Evolutionary conservation across 768 basidiomycete genomes (phyloP).

Genomic region (Brasilioporus rufonigricans): DNA sequence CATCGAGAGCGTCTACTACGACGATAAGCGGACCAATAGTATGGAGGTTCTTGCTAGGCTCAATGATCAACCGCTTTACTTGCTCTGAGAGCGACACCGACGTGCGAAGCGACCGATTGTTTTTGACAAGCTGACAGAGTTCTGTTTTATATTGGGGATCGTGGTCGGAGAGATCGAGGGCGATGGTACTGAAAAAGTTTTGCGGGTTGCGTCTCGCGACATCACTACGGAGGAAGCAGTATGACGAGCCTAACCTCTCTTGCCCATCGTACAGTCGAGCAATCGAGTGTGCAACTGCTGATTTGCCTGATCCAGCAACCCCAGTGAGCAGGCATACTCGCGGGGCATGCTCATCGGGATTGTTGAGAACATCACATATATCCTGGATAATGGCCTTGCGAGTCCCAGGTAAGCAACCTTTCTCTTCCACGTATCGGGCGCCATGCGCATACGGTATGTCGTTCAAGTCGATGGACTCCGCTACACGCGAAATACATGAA

Average conservation of each 20-base stretch:
- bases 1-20: slow-evolving; percentile 36
- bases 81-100: slow-evolving; percentile 22
- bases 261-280: too few species aligned
- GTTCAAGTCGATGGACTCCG: slow-evolving; percentile 17
- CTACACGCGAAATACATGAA: background rate
- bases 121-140: slow-evolving; percentile 15
- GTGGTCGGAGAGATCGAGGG: slow-evolving; percentile 32
- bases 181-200: slow-evolving; percentile 35
- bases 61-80: slow-evolving; percentile 28
- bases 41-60: slow-evolving; percentile 21
- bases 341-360: slow-evolving; percentile 9
- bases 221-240: slow-evolving; percentile 20
- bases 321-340: too few species aligned
- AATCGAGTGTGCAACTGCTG: too few species aligned
- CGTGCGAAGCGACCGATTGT: slow-evolving; percentile 24
- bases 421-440: slow-evolving; percentile 23
- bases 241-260: too few species aligned
- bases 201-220: slow-evolving; percentile 19
- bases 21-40: slow-evolving; percentile 32
- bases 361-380: slow-evolving; percentile 18
- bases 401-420: slow-evolving; percentile 20
- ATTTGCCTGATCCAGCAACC: too few species aligned
- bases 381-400: slow-evolving; percentile 16
- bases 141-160: slow-evolving; percentile 23
- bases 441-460: too few species aligned